Conservation (phyloP, 1,284 basidiomycete genomes). For the Leccinum subrobustum region DNA sequence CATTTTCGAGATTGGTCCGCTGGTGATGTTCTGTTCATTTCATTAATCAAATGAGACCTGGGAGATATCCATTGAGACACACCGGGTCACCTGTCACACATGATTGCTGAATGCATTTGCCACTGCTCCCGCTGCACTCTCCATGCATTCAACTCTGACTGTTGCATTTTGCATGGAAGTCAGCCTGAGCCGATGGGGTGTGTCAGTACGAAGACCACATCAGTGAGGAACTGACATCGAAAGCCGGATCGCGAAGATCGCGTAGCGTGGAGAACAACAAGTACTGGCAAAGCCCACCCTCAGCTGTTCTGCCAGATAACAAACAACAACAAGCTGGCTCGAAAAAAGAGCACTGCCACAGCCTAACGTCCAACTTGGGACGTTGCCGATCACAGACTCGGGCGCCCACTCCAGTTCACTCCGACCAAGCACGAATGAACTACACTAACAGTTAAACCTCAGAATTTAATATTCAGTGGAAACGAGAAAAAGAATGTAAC, state of each 20-base stretch:
- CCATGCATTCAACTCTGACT: conserved; percentile 62
- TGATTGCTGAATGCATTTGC: conserved; percentile 85
- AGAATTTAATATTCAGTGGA: too few species aligned
- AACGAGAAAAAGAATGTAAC: too few species aligned
- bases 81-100: conserved; percentile 86
- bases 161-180: conserved; percentile 51
- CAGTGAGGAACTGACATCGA: conserved; percentile 49
- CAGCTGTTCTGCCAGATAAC: conserved; percentile 49
- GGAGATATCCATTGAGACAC: conserved; percentile 15
- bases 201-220: conserved; percentile 1
- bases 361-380: too few species aligned
- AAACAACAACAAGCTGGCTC: too few species aligned
- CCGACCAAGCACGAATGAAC: too few species aligned
- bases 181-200: conserved; percentile 48
- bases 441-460: too few species aligned
- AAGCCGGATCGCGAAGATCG: conserved; percentile 80
- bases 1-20: conserved; percentile 81
- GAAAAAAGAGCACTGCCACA: too few species aligned
- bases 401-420: too few species aligned
- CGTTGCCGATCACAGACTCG: too few species aligned
- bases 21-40: conserved; percentile 53
- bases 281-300: conserved; percentile 73
- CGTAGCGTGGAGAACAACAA: conserved; percentile 76
- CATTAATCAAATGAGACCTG: not conserved
- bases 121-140: conserved; percentile 88